phyloP scores from a whole-genome alignment of 2,329 filamentous ascomycete genomes.

The Monosporascus sp. region DNA sequence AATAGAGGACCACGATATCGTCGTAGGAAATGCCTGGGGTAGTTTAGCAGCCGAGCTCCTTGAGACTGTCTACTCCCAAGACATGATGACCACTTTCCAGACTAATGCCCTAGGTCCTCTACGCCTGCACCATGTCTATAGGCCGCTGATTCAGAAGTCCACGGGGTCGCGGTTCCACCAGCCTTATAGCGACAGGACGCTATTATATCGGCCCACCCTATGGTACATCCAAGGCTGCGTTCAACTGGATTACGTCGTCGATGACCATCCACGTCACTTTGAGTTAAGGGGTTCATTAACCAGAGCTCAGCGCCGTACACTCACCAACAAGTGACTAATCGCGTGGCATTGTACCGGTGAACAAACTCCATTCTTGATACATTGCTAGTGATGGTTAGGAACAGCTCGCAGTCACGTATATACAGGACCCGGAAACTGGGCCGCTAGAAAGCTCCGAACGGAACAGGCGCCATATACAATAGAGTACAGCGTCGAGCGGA shows the following conservation, averaged over 20 bases:
- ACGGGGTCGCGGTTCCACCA: conserved; percentile 19
- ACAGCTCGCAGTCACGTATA: conserved; percentile 7
- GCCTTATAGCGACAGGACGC: conserved; percentile 9
- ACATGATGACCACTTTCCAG: conserved; percentile 19
- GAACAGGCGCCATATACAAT: conserved; percentile 12
- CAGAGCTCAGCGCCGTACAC: conserved; percentile 3
- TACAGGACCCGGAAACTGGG: conserved; percentile 13
- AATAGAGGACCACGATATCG: conserved; percentile 27
- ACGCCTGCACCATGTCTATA: conserved; percentile 27
- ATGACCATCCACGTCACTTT: neutral
- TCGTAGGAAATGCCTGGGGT: conserved; percentile 34
- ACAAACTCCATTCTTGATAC: neutral
- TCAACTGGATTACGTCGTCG: conserved; percentile 26
- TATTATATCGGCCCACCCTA: conserved; percentile 19
- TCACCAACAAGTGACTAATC: conserved; percentile 9
- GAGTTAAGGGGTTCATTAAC: neutral
- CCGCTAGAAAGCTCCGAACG: conserved; percentile 8
- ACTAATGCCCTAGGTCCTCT: conserved; percentile 26
- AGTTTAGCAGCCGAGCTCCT: conserved; percentile 16
- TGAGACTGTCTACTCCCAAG: conserved; percentile 24
- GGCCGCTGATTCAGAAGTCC: conserved; percentile 26
- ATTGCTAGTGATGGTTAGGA: neutral
- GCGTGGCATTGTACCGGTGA: conserved; percentile 11
- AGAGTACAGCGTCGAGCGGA: no score
- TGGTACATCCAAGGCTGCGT: conserved; percentile 24